These are phyloP conservation scores for Sisymbrium altissimum DNA, from an alignment of 345 rosid species.

Conservation along the genomic window DNA sequence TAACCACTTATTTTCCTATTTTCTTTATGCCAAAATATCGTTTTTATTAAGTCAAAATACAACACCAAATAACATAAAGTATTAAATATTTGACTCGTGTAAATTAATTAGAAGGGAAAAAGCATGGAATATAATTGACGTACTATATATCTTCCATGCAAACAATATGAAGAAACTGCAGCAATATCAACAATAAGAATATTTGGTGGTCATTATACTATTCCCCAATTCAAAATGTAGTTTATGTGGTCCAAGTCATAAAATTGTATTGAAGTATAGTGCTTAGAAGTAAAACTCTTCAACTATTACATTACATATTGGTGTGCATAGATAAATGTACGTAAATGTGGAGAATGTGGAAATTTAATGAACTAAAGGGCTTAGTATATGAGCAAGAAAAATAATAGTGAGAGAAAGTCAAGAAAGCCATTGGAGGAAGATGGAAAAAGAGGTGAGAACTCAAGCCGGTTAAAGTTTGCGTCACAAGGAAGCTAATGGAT, in stretches of 20 bases:
- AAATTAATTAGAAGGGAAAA: not conserved
- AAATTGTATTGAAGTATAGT: not conserved
- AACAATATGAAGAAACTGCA: not conserved
- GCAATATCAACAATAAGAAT: slow-evolving; percentile 1
- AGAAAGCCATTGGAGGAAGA: slow-evolving; percentile 6
- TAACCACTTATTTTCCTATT: slow-evolving; percentile 6
- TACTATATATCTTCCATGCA: slow-evolving; percentile 6
- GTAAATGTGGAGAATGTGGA: not conserved
- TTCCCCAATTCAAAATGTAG: not conserved
- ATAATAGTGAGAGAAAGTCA: slow-evolving; percentile 1
- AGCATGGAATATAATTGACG: not conserved
- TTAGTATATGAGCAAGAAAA: not conserved
- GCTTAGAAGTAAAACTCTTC: not conserved
- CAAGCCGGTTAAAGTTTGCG: slow-evolving; percentile 26
- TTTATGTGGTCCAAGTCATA: slow-evolving; percentile 9
- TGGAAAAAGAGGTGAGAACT: slow-evolving; percentile 33
- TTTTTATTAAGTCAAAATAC: not conserved
- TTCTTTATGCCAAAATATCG: not conserved
- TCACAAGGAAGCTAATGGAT: slow-evolving; percentile 33
- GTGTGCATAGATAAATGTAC: not conserved
- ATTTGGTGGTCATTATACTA: slow-evolving; percentile 9
- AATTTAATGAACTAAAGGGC: not conserved
- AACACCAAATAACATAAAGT: not conserved
- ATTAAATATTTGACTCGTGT: not conserved
- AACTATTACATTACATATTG: too few relatives aligned